A percentile compares a stretch with the other conserved stretches of the same genome.
phyloP scores from a whole-genome alignment of 2,329 filamentous ascomycete species.

The Thermothelomyces thermophilus region DNA sequence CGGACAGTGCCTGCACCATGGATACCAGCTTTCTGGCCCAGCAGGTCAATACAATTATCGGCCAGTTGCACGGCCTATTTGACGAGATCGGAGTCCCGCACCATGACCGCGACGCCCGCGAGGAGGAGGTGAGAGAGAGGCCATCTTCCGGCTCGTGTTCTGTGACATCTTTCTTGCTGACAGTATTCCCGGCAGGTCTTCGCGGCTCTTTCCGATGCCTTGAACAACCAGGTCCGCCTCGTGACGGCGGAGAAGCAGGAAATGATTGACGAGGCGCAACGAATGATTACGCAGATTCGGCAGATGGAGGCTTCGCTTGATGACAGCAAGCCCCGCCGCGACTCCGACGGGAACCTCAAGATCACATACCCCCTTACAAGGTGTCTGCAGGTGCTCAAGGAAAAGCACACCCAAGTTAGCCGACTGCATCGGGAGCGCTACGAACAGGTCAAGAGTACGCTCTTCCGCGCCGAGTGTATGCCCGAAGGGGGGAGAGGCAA shows the following conservation, averaged over 20 bases:
- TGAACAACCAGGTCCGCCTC: constrained; percentile 80
- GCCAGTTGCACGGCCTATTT: constrained; percentile 87
- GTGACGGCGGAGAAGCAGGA: constrained; percentile 86
- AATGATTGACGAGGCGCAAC: constrained; percentile 82
- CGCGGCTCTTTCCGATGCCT: constrained; percentile 79
- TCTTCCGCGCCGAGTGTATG: no score
- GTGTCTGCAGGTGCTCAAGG: constrained; percentile 74
- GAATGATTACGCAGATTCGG: constrained; percentile 75
- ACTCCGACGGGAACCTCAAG: constrained; percentile 61
- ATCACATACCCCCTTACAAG: constrained; percentile 77
- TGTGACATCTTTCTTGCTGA: constrained; percentile 10
- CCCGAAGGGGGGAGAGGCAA: background rate
- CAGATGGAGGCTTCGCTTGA: constrained; percentile 92
- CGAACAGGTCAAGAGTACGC: constrained; percentile 87
- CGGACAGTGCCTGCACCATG: constrained; percentile 44
- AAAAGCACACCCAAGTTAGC: constrained; percentile 75
- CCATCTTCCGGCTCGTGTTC: constrained; percentile 11
- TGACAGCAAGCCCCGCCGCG: constrained; percentile 60
- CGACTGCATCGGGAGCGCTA: constrained; percentile 85
- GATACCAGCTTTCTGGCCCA: constrained; percentile 89
- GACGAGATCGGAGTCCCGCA: constrained; percentile 94
- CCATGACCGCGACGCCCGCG: constrained; percentile 85
- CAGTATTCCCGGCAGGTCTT: constrained; percentile 59
- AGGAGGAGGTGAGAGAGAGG: constrained; percentile 65
- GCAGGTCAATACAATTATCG: constrained; percentile 91